Evolutionary conservation across 176 grass and related monocot species (phyloP).

Genomic region (Saccharum spontaneum): DNA sequence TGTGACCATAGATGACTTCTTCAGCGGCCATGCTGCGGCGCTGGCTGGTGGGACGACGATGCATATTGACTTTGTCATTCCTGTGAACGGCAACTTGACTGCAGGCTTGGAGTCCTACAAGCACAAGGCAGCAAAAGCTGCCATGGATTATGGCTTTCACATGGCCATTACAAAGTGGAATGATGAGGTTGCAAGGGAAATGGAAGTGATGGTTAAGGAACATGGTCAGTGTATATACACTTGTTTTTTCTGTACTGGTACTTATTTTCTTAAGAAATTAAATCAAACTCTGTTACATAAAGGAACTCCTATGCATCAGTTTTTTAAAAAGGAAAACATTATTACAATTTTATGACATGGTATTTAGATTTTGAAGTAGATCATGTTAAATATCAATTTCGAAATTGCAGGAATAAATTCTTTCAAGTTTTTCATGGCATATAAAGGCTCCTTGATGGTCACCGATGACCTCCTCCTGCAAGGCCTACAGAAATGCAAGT

Average conservation of each 20-base stretch:
- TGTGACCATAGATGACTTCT: constrained; percentile 87
- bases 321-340: neutral
- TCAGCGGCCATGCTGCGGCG: constrained; percentile 81
- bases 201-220: constrained; percentile 94
- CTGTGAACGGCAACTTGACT: constrained; percentile 81
- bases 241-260: neutral
- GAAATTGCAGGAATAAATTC: constrained; percentile 84
- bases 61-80: constrained; percentile 98
- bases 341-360: neutral
- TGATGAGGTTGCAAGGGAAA: constrained; percentile 88
- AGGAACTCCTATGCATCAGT: neutral
- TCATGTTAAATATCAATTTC: neutral
- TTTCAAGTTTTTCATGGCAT: constrained; percentile 99
- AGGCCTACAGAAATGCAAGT: constrained; percentile 92
- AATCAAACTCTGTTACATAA: neutral
- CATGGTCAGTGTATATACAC: constrained; percentile 60
- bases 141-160: constrained; percentile 98
- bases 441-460: constrained; percentile 93
- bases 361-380: neutral
- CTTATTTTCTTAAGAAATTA: neutral
- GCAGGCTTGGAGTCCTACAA: constrained; percentile 81
- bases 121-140: constrained; percentile 69
- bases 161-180: constrained; percentile 99
- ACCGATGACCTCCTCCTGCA: constrained; percentile 85
- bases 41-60: constrained; percentile 94